Evolutionary conservation across 176 grass and related monocot species (phyloP).

Genomic region (Zea mays): DNA sequence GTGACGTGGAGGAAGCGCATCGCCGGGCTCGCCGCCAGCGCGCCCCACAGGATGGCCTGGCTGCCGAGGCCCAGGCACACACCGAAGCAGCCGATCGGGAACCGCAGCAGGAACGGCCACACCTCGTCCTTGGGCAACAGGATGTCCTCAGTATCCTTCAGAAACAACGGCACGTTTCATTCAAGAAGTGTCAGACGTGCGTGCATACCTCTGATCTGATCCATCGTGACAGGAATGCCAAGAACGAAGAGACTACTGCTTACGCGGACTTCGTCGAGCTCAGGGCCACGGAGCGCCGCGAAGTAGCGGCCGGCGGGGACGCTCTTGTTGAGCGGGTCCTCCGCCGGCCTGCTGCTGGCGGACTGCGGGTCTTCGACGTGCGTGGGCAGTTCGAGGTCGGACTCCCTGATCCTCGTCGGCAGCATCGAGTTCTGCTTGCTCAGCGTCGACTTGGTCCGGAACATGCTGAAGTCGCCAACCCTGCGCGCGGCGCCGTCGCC

Average conservation of each 20-base stretch:
- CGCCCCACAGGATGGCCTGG: conserved; percentile 93
- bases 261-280: conserved; percentile 98
- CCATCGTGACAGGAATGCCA: background rate
- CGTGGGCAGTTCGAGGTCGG: conserved; percentile 47
- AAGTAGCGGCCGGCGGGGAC: conserved; percentile 93
- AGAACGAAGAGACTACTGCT: conserved; percentile 2
- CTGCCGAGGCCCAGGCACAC: conserved; percentile 85
- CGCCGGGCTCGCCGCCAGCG: conserved; percentile 63
- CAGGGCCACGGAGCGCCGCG: conserved; percentile 87
- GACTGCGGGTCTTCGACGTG: conserved; percentile 49
- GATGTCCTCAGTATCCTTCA: conserved; percentile 88
- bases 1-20: conserved; percentile 74
- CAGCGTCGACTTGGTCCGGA: conserved; percentile 92
- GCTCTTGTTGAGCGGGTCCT: conserved; percentile 76
- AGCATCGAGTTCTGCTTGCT: conserved; percentile 77
- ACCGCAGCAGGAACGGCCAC: conserved; percentile 96
- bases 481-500: conserved; percentile 39
- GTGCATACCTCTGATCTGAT: too few relatives aligned
- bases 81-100: conserved; percentile 92
- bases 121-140: conserved; percentile 85
- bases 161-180: background rate
- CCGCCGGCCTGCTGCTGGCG: conserved; percentile 24
- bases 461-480: conserved; percentile 80
- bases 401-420: conserved; percentile 53
- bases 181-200: background rate